Conservation (phyloP, 306 rosid species). For the Gleditsia sinensis region DNA sequence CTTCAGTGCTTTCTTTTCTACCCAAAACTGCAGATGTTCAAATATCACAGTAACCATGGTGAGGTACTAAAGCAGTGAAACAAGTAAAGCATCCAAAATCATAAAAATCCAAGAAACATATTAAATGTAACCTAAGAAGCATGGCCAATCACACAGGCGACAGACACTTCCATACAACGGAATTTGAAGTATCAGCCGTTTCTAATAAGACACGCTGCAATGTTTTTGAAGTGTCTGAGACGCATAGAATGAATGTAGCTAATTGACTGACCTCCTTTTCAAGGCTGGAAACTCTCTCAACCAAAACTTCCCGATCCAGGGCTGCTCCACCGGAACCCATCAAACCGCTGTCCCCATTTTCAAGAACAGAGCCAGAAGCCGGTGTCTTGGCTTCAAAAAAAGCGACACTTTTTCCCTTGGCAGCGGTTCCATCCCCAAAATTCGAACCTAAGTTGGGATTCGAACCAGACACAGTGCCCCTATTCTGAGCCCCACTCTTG, state of each 20-base stretch:
- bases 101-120: not conserved
- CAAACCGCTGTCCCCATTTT: slow-evolving; percentile 58
- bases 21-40: slow-evolving; percentile 13
- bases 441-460: slow-evolving; percentile 37
- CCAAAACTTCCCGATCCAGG: slow-evolving; percentile 51
- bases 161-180: not conserved
- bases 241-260: not conserved
- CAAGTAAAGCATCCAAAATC: not conserved
- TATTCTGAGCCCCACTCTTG: too few relatives aligned
- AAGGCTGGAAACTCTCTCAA: slow-evolving; percentile 55
- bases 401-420: slow-evolving; percentile 60
- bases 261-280: slow-evolving; percentile 79
- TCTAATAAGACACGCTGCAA: not conserved
- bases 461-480: slow-evolving; percentile 58
- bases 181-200: not conserved
- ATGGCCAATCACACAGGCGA: not conserved
- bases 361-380: slow-evolving; percentile 41
- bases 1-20: not conserved
- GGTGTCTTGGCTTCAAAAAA: slow-evolving; percentile 45
- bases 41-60: not conserved
- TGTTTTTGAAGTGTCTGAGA: not conserved
- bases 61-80: slow-evolving; percentile 6
- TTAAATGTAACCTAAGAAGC: not conserved
- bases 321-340: slow-evolving; percentile 48
- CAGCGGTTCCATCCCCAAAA: slow-evolving; percentile 48